Percentiles rank a stretch among this genome's conserved stretches.
phyloP scores from a whole-genome alignment of 2,329 filamentous ascomycete genomes.

The Onygenales sp. region DNA sequence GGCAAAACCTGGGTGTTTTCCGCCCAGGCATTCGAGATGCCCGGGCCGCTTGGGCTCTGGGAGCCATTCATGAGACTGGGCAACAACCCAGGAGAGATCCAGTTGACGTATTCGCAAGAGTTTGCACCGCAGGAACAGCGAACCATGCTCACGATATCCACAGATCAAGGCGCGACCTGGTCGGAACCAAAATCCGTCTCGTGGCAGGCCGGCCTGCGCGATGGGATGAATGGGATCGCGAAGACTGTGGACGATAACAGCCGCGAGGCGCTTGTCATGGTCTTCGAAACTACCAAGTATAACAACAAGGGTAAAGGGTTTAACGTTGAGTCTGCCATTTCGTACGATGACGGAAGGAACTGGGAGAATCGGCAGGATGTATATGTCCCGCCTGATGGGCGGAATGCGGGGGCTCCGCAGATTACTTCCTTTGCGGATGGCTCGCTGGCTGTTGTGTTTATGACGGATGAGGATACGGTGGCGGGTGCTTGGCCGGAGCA shows the following conservation, averaged over 20 bases:
- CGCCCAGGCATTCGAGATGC: slow-evolving; percentile 37
- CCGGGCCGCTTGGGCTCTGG: slow-evolving; percentile 34
- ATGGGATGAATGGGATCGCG: slow-evolving; percentile 40
- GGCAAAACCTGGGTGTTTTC: slow-evolving; percentile 36
- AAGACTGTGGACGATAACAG: slow-evolving; percentile 21
- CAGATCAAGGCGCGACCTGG: slow-evolving; percentile 37
- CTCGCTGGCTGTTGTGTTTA: slow-evolving; percentile 36
- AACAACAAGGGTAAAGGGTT: slow-evolving; percentile 22
- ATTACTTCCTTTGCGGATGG: slow-evolving; percentile 33
- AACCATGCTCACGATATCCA: slow-evolving; percentile 39
- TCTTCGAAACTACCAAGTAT: slow-evolving; percentile 38
- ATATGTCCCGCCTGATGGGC: slow-evolving; percentile 28
- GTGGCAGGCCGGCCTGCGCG: slow-evolving; percentile 28
- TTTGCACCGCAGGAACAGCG: slow-evolving; percentile 39
- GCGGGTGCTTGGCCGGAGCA: slow-evolving; percentile 30
- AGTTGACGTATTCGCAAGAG: slow-evolving; percentile 40
- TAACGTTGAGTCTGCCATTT: slow-evolving; percentile 37
- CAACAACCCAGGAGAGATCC: slow-evolving; percentile 26
- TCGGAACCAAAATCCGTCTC: slow-evolving; percentile 31
- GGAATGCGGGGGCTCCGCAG: slow-evolving; percentile 39
- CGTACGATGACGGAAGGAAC: slow-evolving; percentile 34
- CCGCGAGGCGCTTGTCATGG: slow-evolving; percentile 27
- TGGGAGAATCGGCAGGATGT: slow-evolving; percentile 35
- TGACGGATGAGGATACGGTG: slow-evolving; percentile 37
- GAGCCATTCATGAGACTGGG: slow-evolving; percentile 40